Conservation (phyloP, 2,329 filamentous ascomycete species). For the Fusarium chuoi region DNA sequence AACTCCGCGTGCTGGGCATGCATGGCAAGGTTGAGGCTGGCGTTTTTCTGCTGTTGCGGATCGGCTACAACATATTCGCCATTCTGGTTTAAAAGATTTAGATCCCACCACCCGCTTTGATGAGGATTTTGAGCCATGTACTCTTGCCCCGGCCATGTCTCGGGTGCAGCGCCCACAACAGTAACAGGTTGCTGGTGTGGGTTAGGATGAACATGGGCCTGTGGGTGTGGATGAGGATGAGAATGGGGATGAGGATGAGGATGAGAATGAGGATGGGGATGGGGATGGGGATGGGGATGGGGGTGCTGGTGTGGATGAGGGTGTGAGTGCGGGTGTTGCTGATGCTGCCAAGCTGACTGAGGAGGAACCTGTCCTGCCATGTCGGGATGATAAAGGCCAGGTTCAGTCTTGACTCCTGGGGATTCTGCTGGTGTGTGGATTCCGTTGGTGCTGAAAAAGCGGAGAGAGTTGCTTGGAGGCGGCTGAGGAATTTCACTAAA, state of each 20-base stretch:
- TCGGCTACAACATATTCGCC: conserved; percentile 40
- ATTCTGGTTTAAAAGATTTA: conserved; percentile 45
- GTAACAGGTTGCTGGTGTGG: conserved; percentile 34
- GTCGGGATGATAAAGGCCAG: conserved; percentile 42
- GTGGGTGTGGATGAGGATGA: conserved; percentile 15
- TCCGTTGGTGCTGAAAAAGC: conserved; percentile 47
- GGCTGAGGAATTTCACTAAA: conserved; percentile 49
- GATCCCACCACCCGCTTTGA: conserved; percentile 48
- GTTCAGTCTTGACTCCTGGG: conserved; percentile 49
- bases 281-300: background rate
- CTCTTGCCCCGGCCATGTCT: conserved; percentile 43
- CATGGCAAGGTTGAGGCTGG: conserved; percentile 53
- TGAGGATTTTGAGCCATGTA: conserved; percentile 41
- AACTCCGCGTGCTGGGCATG: conserved; percentile 54
- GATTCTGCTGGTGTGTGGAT: conserved; percentile 54
- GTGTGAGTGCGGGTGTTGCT: conserved; percentile 39
- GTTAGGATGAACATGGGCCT: background rate
- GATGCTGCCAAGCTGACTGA: conserved; percentile 36
- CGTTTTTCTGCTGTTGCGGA: conserved; percentile 50
- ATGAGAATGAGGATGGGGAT: background rate
- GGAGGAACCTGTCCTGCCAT: conserved; percentile 33
- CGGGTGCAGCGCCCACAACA: conserved; percentile 26
- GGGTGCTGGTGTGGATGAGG: conserved; percentile 10
- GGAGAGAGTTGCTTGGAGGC: conserved; percentile 39
- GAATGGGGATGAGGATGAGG: background rate